phyloP scores from a whole-genome alignment of 352 stramenopile genomes.

The Phytophthora constricta region DNA sequence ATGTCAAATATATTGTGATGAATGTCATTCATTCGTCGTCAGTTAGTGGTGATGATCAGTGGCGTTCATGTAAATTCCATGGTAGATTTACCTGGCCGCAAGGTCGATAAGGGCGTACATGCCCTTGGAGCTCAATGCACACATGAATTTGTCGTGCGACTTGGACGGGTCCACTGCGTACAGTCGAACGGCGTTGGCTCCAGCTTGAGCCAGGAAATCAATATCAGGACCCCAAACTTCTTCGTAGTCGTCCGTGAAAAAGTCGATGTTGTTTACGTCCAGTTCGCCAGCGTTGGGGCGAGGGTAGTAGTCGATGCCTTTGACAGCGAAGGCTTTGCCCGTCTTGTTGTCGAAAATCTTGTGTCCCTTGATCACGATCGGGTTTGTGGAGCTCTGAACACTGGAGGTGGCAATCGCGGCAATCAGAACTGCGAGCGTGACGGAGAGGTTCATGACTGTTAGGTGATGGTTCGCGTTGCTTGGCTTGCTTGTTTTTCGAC shows the following conservation, averaged over 20 bases:
- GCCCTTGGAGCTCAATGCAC: conserved; percentile 54
- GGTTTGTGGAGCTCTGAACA: too few relatives aligned
- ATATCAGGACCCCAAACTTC: conserved; percentile 78
- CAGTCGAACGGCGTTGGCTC: conserved; percentile 77
- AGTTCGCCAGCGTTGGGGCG: conserved; percentile 79
- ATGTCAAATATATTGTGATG: background rate
- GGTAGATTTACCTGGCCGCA: conserved; percentile 41
- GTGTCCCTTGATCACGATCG: conserved; percentile 64
- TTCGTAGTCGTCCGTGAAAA: conserved; percentile 82
- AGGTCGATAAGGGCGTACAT: conserved; percentile 77
- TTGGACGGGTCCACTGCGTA: conserved; percentile 79
- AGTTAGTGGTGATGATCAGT: background rate
- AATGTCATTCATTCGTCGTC: background rate
- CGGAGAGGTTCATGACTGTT: too few relatives aligned
- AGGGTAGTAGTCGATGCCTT: conserved; percentile 90
- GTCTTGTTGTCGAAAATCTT: conserved; percentile 85
- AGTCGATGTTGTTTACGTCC: conserved; percentile 80
- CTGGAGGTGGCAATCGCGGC: too few relatives aligned
- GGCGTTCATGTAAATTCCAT: too few relatives aligned
- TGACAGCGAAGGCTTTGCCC: conserved; percentile 70
- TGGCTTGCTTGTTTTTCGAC: too few relatives aligned
- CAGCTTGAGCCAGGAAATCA: conserved; percentile 51
- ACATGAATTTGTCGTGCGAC: conserved; percentile 87
- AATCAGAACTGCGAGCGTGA: too few relatives aligned
- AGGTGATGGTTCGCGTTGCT: too few relatives aligned